Percentiles rank a stretch among this genome's conserved stretches.
Evolutionary conservation across 306 rosid species (phyloP).

Genomic region (Morella rubra): DNA sequence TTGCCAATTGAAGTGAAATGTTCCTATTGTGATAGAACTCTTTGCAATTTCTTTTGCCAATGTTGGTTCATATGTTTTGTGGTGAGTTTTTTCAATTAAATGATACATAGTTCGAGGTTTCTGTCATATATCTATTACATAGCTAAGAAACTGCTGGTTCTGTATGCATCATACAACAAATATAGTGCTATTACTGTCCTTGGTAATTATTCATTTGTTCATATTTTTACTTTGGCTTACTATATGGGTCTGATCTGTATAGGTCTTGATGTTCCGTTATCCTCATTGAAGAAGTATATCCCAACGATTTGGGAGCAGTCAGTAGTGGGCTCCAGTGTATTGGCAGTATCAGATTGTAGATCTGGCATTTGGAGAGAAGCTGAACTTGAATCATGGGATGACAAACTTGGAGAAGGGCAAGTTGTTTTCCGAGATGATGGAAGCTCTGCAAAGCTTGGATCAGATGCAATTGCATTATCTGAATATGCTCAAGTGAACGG

Average conservation of each 20-base stretch:
- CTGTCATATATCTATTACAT: not conserved
- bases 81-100: not conserved
- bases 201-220: not conserved
- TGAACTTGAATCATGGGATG: constrained; percentile 89
- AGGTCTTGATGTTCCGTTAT: constrained; percentile 75
- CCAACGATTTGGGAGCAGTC: constrained; percentile 77
- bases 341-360: constrained; percentile 66
- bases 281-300: constrained; percentile 63
- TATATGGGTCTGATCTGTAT: constrained; percentile 24
- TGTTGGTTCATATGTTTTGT: not conserved
- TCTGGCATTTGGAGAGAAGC: constrained; percentile 85
- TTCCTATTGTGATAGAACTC: not conserved
- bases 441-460: constrained; percentile 62
- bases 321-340: constrained; percentile 70
- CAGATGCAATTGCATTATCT: constrained; percentile 60
- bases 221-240: constrained; percentile 10
- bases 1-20: not conserved
- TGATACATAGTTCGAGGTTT: not conserved
- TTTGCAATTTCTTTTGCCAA: not conserved
- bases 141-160: not conserved
- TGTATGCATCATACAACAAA: too few relatives aligned
- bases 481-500: constrained; percentile 59
- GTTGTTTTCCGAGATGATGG: constrained; percentile 88
- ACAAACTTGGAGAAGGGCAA: constrained; percentile 54
- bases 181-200: not conserved